phyloP scores from a whole-genome alignment of 352 stramenopile genomes.

The Globisporangium camurandrum region DNA sequence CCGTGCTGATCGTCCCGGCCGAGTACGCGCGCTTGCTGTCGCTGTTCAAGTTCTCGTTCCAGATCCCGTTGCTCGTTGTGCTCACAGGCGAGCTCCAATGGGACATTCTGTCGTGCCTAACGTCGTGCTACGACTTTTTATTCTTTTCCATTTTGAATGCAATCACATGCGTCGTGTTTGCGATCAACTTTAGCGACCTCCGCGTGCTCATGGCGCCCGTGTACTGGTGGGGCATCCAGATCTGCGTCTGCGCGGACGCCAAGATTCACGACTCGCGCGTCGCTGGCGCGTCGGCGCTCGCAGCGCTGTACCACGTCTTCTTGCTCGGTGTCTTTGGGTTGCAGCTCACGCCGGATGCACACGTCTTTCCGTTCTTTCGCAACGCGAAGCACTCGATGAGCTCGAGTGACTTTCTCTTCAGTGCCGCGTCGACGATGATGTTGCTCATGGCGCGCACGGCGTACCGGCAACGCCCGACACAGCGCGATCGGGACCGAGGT shows the following conservation, averaged over 20 bases:
- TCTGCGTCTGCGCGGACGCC: conserved; percentile 22
- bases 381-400: conserved; percentile 2
- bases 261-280: conserved; percentile 8
- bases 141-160: conserved; percentile 22
- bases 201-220: conserved; percentile 8
- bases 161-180: conserved; percentile 11
- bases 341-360: conserved; percentile 1
- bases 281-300: conserved; percentile 1
- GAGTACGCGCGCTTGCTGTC: conserved; percentile 1
- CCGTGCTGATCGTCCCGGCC: not conserved
- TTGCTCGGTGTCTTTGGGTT: conserved; percentile 6
- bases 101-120: conserved; percentile 5
- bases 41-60: conserved; percentile 8
- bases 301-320: not conserved
- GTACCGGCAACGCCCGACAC: conserved; percentile 17
- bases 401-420: conserved; percentile 17
- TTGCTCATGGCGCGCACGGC: conserved; percentile 21
- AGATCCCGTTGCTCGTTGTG: conserved; percentile 6
- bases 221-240: conserved; percentile 18
- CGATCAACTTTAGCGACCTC: conserved; percentile 13
- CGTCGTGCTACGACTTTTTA: conserved; percentile 29
- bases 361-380: conserved; percentile 5
- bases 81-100: not conserved
- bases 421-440: conserved; percentile 19
- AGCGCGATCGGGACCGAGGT: conserved; percentile 10